Conservation (phyloP, 192 early-diverging fungal genomes). For the Backusella morwellensis region DNA sequence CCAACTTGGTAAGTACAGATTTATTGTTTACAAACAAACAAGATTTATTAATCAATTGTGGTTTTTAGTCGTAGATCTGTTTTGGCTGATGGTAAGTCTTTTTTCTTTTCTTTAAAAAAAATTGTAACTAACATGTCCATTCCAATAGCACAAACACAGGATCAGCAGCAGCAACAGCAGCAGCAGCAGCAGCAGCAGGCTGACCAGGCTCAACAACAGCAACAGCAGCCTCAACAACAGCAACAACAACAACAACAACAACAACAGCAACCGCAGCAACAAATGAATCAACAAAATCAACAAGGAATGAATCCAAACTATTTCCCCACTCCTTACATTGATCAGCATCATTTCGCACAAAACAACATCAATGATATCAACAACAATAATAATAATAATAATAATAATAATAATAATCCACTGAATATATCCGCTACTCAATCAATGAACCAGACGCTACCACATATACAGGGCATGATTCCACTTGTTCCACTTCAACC, state of each 20-base stretch:
- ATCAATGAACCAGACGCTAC: background rate
- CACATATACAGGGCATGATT: slow-evolving; percentile 35
- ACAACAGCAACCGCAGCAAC: slow-evolving; percentile 14
- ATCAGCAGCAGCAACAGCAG: background rate
- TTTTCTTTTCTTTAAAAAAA: background rate
- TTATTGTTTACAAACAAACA: background rate
- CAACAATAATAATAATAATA: background rate
- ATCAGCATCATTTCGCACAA: background rate
- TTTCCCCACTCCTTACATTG: background rate
- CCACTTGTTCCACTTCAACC: background rate
- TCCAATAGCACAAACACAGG: slow-evolving; percentile 10
- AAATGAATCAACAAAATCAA: background rate
- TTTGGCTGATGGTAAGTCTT: slow-evolving; percentile 23
- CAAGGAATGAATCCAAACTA: background rate
- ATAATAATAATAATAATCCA: background rate
- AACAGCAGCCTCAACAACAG: background rate
- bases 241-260: slow-evolving; percentile 6
- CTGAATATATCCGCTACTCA: slow-evolving; percentile 1
- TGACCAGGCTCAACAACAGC: background rate
- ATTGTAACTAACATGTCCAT: background rate
- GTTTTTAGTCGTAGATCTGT: slow-evolving; percentile 49
- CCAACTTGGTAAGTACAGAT: slow-evolving; percentile 79
- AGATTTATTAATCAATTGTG: background rate
- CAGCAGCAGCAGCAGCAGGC: background rate
- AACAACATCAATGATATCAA: background rate